Base-by-base conservation (phyloP, 805 yeast genomes). In the Cyberlindnera mississippiensis region DNA sequence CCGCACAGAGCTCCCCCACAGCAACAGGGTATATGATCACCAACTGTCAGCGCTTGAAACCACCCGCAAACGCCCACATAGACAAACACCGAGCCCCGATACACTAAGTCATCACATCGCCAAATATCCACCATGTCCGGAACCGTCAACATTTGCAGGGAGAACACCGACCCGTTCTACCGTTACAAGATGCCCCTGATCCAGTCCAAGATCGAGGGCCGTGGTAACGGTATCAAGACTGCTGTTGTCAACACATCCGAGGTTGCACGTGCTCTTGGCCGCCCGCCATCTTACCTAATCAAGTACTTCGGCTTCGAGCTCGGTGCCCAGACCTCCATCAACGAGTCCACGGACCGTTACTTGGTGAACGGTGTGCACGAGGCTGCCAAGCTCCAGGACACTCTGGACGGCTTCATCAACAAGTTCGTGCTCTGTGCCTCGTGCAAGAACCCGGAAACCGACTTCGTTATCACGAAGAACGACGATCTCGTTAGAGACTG, bases 101-200 rank as follows among this genome's bases (percentile, higher is more conserved):
- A 27, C 29, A 27, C 6, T 27, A 27, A 27, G 7, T 12, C 20
- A 11, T 11, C 30, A n/a, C 11, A 16, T 18, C 14, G 20, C 28
- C n/a, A 30, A 20, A 12, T 14, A 18, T 16, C 18, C 33, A 40
- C 16, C 26, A 49, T 88, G 96, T 85, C 96, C 42, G 72, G 24
- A 6, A 20, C 80, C 55, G 83, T 91, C 62, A 91, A 93, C 68
- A 91, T 93, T 59, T 83, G 96, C 67, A 89, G 99, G 74, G 96
- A 89, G 61, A 93, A 91, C 73, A 81, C 85, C 60, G 99, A 93
- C 72, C 97, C 97, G 34, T 93, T 93, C 67, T 93, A 93, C 80
- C 96, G 99, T 73, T 93, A 93, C 70, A 93, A 93, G 73, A 93
- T 93, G 99, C 99, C 99, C 62, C 85, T 95, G 33, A 83, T 93